These are phyloP conservation scores for Herpotrichia juniperi DNA, from an alignment of 2,329 filamentous ascomycete species.

Conservation along the genomic window DNA sequence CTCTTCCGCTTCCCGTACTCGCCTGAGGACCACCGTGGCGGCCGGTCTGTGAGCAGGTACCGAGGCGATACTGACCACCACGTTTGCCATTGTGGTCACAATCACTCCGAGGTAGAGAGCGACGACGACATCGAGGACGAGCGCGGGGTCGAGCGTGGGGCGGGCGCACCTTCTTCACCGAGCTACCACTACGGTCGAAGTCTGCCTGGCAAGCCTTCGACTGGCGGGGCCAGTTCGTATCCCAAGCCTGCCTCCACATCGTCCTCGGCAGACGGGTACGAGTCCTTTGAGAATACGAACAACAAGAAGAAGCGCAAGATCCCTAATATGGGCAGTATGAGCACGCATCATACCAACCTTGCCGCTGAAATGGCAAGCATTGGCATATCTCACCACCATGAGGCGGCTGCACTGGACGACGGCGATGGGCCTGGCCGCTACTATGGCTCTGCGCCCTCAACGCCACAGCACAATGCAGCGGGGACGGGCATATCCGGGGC, in stretches of 20 bases:
- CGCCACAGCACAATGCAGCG: conserved; percentile 53
- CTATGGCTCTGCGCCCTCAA: conserved; percentile 61
- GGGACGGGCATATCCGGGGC: conserved; percentile 81
- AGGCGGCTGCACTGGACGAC: conserved; percentile 52
- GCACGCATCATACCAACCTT: conserved; percentile 61
- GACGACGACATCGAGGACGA: conserved; percentile 55
- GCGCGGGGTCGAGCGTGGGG: conserved; percentile 51
- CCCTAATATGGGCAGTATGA: conserved; percentile 79
- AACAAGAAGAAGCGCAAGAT: conserved; percentile 99
- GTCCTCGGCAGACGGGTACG: conserved; percentile 85
- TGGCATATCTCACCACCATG: conserved; percentile 60
- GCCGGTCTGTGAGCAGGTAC: conserved; percentile 45
- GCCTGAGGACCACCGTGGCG: conserved; percentile 35
- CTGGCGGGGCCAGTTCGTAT: conserved; percentile 37
- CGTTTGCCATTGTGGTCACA: conserved; percentile 53
- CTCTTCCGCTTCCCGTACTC: conserved; percentile 74
- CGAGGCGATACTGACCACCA: conserved; percentile 60
- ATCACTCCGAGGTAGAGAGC: conserved; percentile 61
- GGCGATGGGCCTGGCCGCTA: conserved; percentile 57
- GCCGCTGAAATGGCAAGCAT: conserved; percentile 70
- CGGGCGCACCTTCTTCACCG: conserved; percentile 48
- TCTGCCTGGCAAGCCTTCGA: conserved; percentile 30
- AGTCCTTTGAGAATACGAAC: conserved; percentile 97
- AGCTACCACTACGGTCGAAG: conserved; percentile 45
- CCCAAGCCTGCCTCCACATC: conserved; percentile 61